Percentiles rank a stretch among this genome's conserved stretches.
Evolutionary conservation across 1,139 yeast genomes (phyloP).

Genomic region (Sporopachydermia cereana): DNA sequence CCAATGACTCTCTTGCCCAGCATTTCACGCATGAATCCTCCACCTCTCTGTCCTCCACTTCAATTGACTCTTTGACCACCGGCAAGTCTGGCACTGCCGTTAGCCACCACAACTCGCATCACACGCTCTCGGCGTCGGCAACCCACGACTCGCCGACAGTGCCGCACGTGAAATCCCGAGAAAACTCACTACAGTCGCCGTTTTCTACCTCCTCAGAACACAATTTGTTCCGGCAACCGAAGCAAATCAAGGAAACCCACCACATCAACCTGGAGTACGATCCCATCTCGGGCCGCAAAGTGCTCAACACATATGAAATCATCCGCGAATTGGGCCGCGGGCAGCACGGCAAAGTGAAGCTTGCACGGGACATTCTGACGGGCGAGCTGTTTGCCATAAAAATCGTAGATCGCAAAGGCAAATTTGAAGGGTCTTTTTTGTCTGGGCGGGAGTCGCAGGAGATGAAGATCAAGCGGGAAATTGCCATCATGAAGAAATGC

Average conservation of each 20-base stretch:
- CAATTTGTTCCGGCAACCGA: background rate
- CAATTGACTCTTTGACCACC: no score
- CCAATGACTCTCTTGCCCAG: background rate
- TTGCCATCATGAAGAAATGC: constrained; percentile 93
- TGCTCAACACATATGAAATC: constrained; percentile 84
- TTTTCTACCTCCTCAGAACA: background rate
- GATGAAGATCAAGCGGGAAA: constrained; percentile 74
- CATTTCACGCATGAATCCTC: background rate
- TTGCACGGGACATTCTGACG: constrained; percentile 65
- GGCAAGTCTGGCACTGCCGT: no score
- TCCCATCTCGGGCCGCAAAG: constrained; percentile 74
- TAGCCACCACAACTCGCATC: no score
- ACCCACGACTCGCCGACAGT: no score
- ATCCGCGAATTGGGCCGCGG: constrained; percentile 85
- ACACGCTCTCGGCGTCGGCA: no score
- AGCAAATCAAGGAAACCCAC: constrained; percentile 60
- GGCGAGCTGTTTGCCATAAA: constrained; percentile 65
- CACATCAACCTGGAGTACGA: constrained; percentile 77
- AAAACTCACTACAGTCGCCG: constrained; percentile 3
- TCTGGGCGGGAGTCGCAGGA: constrained; percentile 34
- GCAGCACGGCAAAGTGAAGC: constrained; percentile 93
- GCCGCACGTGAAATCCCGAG: background rate
- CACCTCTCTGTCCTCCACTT: constrained; percentile 1
- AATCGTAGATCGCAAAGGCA: constrained; percentile 69
- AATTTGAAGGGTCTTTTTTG: constrained; percentile 34